Base-by-base conservation (phyloP, 768 basidiomycete genomes). In the Hericium coralloides region DNA sequence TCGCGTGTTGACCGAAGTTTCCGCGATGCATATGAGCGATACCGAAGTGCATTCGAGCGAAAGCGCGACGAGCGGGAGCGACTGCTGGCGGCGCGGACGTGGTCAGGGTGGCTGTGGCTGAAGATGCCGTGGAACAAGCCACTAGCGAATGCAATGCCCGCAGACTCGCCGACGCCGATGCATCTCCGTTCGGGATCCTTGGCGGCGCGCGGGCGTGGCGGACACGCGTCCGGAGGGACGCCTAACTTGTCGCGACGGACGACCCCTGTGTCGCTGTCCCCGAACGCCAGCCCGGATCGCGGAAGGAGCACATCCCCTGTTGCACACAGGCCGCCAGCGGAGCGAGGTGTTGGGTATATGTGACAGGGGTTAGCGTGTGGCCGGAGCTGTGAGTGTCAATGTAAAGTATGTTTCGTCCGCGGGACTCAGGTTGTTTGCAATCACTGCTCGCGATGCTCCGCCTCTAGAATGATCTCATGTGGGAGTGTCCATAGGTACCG, bases 1-100 rank as follows among this genome's bases (percentile, higher is more conserved):
- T 90, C 87, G 12, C 84, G 90, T 49, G 87, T 99, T 18, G 87
- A 91, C 58, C 79, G 79, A 53, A 65, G 70, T 18, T 98, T 98
- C 69, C 77, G 89, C 22, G 97, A 98, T 55, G 80, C 87, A 0
- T 99, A 99, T 72, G 95, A 98, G 69, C 81, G 92, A 15, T 93
- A 98, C 70, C 82, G 95, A 20, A 75, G 83, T 9, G 85, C 84
- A 31, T 98, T 97, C 70, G 95, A 98, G 72, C 74, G 85, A 52
- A 76, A 79, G 61, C 72, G 92, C 23, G 84, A 84, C 59, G 87
- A 87, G 64, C 78, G 79, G 55, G 80, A 81, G 60, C 75, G 78
- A 25, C 62, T 64, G 55, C 65, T 65, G 36, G 62, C 66, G 23
- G 68, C 65, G 56, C 58, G 59, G 55, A 71, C 71, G 12, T 72